Conservation (phyloP, 108 stramenopile species). For the Fragilaria crotonensis region DNA sequence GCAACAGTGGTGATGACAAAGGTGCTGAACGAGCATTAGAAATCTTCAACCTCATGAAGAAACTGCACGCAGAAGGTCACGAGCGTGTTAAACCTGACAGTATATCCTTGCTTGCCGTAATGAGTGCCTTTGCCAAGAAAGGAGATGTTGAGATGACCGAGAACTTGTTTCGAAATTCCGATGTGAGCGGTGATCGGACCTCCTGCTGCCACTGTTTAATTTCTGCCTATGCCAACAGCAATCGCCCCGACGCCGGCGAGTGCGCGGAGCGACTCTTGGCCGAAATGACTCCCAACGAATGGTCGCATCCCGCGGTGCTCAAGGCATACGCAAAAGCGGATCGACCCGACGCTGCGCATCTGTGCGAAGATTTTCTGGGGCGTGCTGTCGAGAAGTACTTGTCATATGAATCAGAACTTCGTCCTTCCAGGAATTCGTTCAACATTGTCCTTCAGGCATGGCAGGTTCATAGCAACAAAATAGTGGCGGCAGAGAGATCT, state of each 20-base stretch:
- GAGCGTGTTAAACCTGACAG: background rate
- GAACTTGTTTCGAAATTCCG: background rate
- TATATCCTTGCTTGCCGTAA: background rate
- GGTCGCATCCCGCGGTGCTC: background rate
- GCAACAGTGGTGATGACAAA: background rate
- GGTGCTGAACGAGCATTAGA: background rate
- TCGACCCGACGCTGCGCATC: background rate
- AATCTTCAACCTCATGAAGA: slow-evolving; percentile 1
- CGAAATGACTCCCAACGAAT: background rate
- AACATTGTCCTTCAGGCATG: background rate
- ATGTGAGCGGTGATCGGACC: background rate
- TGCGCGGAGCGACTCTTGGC: background rate
- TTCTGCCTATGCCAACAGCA: background rate
- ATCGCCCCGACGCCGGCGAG: background rate
- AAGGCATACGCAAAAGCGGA: background rate
- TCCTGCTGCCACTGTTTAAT: background rate
- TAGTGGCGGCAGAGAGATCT: background rate
- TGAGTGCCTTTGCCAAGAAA: background rate
- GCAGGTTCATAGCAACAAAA: background rate
- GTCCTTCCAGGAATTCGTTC: background rate
- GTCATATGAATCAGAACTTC: background rate
- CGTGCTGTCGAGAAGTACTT: background rate
- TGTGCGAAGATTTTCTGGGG: background rate
- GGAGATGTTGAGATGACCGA: background rate
- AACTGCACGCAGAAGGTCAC: background rate